A percentile compares a stretch with the other conserved stretches of the same genome.
Evolutionary conservation across 805 yeast species (phyloP).

Genomic region (Metschnikowia reukaufii): DNA sequence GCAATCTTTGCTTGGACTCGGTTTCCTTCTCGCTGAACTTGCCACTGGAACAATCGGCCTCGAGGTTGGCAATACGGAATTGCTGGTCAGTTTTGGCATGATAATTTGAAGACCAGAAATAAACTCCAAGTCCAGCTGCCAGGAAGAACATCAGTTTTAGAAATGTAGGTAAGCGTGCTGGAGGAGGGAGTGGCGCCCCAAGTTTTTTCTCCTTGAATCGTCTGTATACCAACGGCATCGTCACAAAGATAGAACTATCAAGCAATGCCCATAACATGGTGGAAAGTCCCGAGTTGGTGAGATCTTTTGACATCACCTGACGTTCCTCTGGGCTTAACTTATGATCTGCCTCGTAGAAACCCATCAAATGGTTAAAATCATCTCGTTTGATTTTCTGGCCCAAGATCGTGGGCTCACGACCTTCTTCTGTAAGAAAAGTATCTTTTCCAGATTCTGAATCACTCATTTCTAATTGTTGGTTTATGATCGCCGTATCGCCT

Average conservation of each 20-base stretch:
- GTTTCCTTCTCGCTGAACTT: conserved; percentile 16
- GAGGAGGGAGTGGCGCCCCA: conserved; percentile 23
- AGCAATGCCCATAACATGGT: conserved; percentile 40
- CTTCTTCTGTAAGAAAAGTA: background rate
- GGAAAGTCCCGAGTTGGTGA: conserved; percentile 33
- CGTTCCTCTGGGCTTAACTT: conserved; percentile 43
- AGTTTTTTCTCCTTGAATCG: conserved; percentile 7
- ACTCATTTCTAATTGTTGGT: background rate
- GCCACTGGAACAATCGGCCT: conserved; percentile 30
- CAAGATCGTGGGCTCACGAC: conserved; percentile 12
- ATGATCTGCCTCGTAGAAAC: conserved; percentile 52
- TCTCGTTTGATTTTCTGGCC: conserved; percentile 28
- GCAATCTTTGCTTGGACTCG: conserved; percentile 19
- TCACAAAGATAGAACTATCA: conserved; percentile 42
- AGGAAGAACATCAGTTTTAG: conserved; percentile 32
- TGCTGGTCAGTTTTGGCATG: conserved; percentile 18
- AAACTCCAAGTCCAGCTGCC: conserved; percentile 30
- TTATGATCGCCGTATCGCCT: background rate
- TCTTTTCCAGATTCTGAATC: conserved; percentile 2
- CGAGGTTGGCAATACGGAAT: conserved; percentile 32
- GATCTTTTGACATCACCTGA: conserved; percentile 37
- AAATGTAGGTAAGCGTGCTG: conserved; percentile 36
- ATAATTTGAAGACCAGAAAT: conserved; percentile 14
- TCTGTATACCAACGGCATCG: conserved; percentile 39
- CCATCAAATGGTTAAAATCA: conserved; percentile 40